Evolutionary conservation across 148 eudicot genomes (phyloP).

Genomic region (Limonium bicolor): DNA sequence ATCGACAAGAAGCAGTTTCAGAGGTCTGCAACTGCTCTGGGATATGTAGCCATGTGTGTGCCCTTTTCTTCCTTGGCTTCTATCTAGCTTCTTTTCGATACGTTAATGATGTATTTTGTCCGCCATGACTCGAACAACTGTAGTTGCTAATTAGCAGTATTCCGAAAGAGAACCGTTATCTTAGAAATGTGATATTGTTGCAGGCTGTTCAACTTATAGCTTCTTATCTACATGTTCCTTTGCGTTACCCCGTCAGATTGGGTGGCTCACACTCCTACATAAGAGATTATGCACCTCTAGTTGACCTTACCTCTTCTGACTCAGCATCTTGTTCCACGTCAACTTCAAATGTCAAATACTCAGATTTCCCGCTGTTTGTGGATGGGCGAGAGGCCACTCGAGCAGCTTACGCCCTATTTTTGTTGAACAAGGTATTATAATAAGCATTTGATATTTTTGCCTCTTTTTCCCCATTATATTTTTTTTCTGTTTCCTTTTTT

Average conservation of each 20-base stretch:
- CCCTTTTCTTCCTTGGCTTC: constrained; percentile 14
- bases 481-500: not conserved
- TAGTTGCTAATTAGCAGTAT: no score
- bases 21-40: constrained; percentile 91
- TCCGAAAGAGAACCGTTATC: no score
- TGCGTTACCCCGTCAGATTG: constrained; percentile 76
- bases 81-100: no score
- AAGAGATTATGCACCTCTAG: constrained; percentile 55
- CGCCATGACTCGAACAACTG: no score
- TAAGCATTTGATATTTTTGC: not conserved
- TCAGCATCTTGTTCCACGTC: constrained; percentile 22
- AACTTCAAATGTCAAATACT: constrained; percentile 32
- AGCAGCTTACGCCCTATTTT: constrained; percentile 88
- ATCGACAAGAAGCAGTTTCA: constrained; percentile 93
- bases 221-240: constrained; percentile 63
- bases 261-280: constrained; percentile 91
- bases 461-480: not conserved
- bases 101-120: no score
- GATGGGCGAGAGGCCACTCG: constrained; percentile 96
- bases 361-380: constrained; percentile 80
- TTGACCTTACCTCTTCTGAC: constrained; percentile 44
- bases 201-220: constrained; percentile 82
- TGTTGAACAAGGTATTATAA: constrained; percentile 83
- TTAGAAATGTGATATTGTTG: no score
- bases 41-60: constrained; percentile 92